Conservation (phyloP, 1,284 basidiomycete species). For the Fomitopsis pinicola region DNA sequence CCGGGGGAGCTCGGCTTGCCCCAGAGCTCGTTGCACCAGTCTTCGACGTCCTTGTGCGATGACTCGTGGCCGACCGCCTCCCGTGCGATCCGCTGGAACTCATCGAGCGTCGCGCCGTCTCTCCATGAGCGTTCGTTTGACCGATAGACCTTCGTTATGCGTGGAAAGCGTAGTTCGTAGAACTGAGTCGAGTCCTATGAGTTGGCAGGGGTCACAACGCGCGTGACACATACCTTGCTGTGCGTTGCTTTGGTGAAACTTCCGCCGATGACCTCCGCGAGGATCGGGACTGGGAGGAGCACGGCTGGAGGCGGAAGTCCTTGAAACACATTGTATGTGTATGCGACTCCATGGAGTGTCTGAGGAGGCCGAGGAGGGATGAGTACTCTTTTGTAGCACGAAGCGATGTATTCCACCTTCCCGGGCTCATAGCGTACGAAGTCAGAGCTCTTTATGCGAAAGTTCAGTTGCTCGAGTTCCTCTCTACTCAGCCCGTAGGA, state of each 20-base stretch:
- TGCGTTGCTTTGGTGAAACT: conserved; percentile 68
- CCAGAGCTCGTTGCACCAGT: conserved; percentile 37
- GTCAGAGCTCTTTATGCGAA: conserved; percentile 51
- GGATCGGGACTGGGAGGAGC: conserved; percentile 58
- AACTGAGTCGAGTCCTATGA: conserved; percentile 38
- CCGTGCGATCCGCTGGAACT: conserved; percentile 48
- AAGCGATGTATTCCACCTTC: conserved; percentile 1
- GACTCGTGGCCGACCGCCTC: conserved; percentile 46
- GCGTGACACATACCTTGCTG: conserved; percentile 42
- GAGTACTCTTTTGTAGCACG: background rate
- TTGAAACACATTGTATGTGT: conserved; percentile 46
- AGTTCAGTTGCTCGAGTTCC: conserved; percentile 68
- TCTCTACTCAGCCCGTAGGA: conserved; percentile 69
- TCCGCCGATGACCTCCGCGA: conserved; percentile 75
- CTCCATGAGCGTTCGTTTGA: conserved; percentile 57
- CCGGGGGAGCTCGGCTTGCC: conserved; percentile 33
- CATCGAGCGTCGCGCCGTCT: conserved; percentile 44
- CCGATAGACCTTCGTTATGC: conserved; percentile 66
- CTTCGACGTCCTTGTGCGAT: conserved; percentile 35
- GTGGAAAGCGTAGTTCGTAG: conserved; percentile 81
- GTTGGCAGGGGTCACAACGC: background rate
- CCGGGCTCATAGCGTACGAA: conserved; percentile 25
- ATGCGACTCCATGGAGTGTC: conserved; percentile 35
- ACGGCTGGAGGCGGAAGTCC: conserved; percentile 51
- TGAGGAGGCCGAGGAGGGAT: conserved; percentile 4